These are phyloP conservation scores for Coemansia reversa DNA, from an alignment of 192 early-diverging fungal species.

Conservation along the genomic window DNA sequence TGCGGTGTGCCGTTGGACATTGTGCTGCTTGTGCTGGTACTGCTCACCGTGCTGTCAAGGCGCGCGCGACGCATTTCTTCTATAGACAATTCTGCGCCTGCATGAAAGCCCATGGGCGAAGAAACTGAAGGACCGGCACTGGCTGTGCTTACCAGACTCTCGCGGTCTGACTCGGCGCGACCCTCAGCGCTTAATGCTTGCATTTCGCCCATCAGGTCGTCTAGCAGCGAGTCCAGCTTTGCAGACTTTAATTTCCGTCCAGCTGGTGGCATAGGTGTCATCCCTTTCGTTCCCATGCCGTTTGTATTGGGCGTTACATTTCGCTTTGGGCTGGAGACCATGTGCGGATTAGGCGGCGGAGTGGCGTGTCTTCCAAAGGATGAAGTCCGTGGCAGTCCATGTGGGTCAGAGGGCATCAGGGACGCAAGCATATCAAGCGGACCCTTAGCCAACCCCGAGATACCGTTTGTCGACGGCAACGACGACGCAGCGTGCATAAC, in stretches of 20 bases:
- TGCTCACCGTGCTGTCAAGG: slow-evolving; percentile 49
- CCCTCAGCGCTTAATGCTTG: slow-evolving; percentile 45
- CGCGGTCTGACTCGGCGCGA: slow-evolving; percentile 49
- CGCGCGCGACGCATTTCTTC: slow-evolving; percentile 24
- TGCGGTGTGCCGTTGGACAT: slow-evolving; percentile 29
- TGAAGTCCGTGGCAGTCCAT: not conserved
- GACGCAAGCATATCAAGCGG: slow-evolving; percentile 40
- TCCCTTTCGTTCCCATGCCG: not conserved
- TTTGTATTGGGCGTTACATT: slow-evolving; percentile 13
- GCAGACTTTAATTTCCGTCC: slow-evolving; percentile 33
- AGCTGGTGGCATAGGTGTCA: not conserved
- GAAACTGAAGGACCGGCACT: slow-evolving; percentile 19
- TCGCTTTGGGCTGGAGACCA: slow-evolving; percentile 17
- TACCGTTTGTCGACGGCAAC: not conserved
- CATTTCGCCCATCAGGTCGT: slow-evolving; percentile 54
- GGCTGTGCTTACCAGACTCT: slow-evolving; percentile 43
- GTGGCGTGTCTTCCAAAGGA: not conserved
- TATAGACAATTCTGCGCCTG: slow-evolving; percentile 3
- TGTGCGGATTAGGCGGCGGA: slow-evolving; percentile 20
- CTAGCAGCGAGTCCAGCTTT: slow-evolving; percentile 50
- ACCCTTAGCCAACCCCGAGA: slow-evolving; percentile 11
- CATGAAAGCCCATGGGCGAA: slow-evolving; percentile 21
- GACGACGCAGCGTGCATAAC: slow-evolving; percentile 9
- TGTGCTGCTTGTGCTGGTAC: slow-evolving; percentile 50
- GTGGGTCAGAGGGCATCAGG: slow-evolving; percentile 15